Conservation (phyloP, 2,329 filamentous ascomycete species). For the Diaporthe aspalathi region DNA sequence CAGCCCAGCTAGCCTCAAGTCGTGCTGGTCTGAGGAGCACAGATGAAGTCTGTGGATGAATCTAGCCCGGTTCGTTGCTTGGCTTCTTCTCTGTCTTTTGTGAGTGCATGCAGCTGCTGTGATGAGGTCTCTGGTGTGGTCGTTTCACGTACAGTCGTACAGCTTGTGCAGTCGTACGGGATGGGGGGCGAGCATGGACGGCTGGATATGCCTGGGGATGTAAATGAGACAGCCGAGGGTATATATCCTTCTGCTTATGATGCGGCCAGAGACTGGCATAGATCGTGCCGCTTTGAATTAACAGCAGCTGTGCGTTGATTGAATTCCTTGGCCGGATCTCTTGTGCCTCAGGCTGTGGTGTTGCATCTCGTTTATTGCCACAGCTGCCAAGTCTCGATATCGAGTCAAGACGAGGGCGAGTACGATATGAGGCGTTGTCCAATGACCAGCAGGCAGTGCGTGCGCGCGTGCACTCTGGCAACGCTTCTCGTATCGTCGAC, state of each 20-base stretch:
- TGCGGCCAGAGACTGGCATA: background rate
- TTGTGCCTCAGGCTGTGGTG: background rate
- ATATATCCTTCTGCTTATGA: background rate
- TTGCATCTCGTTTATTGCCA: background rate
- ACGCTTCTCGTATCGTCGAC: background rate
- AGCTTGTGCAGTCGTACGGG: background rate
- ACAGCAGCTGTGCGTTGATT: background rate
- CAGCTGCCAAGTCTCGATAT: background rate
- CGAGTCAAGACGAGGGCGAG: background rate
- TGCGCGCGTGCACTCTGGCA: too few species aligned
- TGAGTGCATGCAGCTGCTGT: slow-evolving; percentile 19
- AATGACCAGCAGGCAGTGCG: background rate
- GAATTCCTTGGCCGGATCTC: background rate
- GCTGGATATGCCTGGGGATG: slow-evolving; percentile 14
- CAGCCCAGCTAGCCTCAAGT: background rate
- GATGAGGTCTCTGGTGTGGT: background rate
- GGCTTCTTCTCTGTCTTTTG: background rate
- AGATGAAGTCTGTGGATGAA: background rate
- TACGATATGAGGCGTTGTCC: background rate
- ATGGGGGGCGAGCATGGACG: background rate
- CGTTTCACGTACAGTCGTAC: slow-evolving; percentile 19
- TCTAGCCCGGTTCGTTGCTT: background rate
- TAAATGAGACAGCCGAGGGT: background rate
- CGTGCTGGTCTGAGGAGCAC: background rate
- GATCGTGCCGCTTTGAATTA: background rate